These are phyloP conservation scores for Monilinia laxa DNA, from an alignment of 2,329 filamentous ascomycete genomes.

Conservation along the genomic window DNA sequence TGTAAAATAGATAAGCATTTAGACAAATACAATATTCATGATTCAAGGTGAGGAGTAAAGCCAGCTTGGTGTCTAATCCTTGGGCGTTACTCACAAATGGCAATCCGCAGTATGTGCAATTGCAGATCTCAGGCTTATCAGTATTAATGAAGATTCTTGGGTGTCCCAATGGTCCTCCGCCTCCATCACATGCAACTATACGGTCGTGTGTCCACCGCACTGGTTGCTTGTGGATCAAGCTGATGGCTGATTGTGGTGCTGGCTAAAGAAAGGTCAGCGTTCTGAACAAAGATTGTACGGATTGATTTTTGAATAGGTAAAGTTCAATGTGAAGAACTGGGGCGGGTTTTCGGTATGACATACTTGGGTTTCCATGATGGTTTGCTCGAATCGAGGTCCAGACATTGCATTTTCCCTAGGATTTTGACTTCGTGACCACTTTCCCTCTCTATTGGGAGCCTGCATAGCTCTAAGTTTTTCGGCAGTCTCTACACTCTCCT, in stretches of 20 bases:
- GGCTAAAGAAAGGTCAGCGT: slow-evolving; percentile 59
- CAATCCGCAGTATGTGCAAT: slow-evolving; percentile 89
- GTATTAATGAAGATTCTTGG: slow-evolving; percentile 96
- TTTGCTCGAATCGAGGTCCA: slow-evolving; percentile 96
- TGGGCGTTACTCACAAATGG: slow-evolving; percentile 65
- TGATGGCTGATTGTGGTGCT: slow-evolving; percentile 84
- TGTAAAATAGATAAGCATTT: slow-evolving; percentile 42
- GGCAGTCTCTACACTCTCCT: slow-evolving; percentile 52
- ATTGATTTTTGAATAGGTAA: background rate
- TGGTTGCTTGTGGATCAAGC: slow-evolving; percentile 92
- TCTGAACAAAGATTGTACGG: background rate
- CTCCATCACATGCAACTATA: slow-evolving; percentile 85
- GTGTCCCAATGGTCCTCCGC: slow-evolving; percentile 85
- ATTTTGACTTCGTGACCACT: slow-evolving; percentile 87
- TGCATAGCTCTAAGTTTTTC: slow-evolving; percentile 50
- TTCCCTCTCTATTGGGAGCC: slow-evolving; percentile 77
- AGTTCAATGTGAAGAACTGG: background rate
- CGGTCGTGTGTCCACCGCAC: slow-evolving; percentile 86
- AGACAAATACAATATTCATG: background rate
- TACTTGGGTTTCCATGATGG: slow-evolving; percentile 89
- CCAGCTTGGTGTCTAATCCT: background rate
- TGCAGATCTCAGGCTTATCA: slow-evolving; percentile 91
- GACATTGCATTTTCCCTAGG: slow-evolving; percentile 82
- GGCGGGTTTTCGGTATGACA: slow-evolving; percentile 34
- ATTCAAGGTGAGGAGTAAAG: background rate